These are phyloP conservation scores for Coemansia sp. DNA, from an alignment of 192 early-diverging fungal species.

Conservation along the genomic window DNA sequence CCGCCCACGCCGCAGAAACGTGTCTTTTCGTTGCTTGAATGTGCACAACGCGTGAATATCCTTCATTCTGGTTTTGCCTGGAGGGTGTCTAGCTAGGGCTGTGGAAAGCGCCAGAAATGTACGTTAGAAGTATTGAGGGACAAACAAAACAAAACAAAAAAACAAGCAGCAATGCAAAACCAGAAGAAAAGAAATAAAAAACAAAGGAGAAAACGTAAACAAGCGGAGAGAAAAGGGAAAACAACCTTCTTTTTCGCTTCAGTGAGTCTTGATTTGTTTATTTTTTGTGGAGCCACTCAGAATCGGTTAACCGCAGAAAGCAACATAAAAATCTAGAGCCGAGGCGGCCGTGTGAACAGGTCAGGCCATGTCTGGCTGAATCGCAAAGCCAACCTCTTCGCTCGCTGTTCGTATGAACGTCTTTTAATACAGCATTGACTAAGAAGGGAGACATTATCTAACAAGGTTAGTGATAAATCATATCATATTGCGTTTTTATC, in stretches of 20 bases:
- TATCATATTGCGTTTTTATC: constrained; percentile 7
- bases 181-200: not conserved
- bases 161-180: not conserved
- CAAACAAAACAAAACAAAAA: not conserved
- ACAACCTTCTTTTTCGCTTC: not conserved
- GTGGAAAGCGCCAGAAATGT: not conserved
- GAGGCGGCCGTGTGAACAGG: not conserved
- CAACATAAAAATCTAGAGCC: not conserved
- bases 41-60: constrained; percentile 14
- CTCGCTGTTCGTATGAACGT: too few relatives aligned
- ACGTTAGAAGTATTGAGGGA: not conserved
- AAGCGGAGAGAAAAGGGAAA: not conserved
- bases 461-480: not conserved
- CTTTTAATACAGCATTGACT: too few relatives aligned
- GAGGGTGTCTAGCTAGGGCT: not conserved
- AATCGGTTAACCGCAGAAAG: not conserved
- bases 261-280: not conserved
- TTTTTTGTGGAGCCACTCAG: not conserved
- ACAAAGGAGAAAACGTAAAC: not conserved
- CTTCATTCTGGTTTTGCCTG: constrained; percentile 15
- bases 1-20: constrained; percentile 48
- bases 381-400: too few relatives aligned
- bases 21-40: constrained; percentile 47
- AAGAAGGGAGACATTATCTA: not conserved
- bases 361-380: not conserved